Evolutionary conservation across 2,329 filamentous ascomycete genomes (phyloP).

Genomic region (Alternaria gaisen): DNA sequence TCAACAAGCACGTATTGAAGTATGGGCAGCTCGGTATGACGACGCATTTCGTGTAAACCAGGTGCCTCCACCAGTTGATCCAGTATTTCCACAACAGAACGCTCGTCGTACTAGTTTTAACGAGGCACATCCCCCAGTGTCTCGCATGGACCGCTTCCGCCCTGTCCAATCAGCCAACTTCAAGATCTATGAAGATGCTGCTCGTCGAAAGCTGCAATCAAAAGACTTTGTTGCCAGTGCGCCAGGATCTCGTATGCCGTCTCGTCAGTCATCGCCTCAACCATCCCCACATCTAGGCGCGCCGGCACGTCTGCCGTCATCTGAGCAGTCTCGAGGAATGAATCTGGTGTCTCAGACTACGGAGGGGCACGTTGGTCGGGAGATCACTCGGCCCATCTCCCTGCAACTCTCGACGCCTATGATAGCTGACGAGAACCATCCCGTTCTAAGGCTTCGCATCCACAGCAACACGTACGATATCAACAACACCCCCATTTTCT

Average conservation of each 20-base stretch:
- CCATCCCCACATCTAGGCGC: background rate
- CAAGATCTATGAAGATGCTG: background rate
- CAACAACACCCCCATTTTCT: constrained; percentile 19
- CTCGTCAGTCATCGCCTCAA: constrained; percentile 10
- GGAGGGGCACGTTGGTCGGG: background rate
- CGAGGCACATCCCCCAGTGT: background rate
- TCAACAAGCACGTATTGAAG: background rate
- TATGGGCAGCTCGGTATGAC: background rate
- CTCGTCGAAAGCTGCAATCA: background rate
- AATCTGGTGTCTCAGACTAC: background rate
- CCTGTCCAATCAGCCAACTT: background rate
- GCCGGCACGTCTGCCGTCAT: background rate
- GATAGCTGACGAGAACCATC: background rate
- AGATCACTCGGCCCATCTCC: background rate
- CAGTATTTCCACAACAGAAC: background rate
- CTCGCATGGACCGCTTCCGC: constrained; percentile 1
- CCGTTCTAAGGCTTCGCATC: constrained; percentile 13
- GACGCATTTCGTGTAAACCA: background rate
- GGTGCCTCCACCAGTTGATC: background rate
- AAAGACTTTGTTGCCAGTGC: constrained; percentile 5
- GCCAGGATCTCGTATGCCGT: constrained; percentile 10
- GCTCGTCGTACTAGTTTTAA: background rate
- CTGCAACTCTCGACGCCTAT: background rate
- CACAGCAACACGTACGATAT: constrained; percentile 25
- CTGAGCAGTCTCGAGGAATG: background rate